A percentile compares a stretch with the other conserved stretches of the same genome.
These are phyloP conservation scores for Caloboletus firmus DNA, from an alignment of 1,284 basidiomycete species.

Conservation along the genomic window DNA sequence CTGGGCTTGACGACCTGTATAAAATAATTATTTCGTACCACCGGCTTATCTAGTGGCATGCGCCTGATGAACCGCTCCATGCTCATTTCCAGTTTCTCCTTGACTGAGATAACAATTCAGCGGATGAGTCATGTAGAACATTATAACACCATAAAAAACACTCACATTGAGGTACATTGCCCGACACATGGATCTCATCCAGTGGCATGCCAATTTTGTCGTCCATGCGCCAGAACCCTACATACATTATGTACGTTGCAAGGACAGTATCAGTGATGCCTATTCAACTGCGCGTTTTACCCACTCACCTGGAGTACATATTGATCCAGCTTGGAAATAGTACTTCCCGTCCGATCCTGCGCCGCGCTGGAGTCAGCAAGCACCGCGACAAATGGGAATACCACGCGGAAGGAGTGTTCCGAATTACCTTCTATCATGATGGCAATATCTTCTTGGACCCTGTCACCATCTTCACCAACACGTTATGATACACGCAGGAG, in stretches of 20 bases:
- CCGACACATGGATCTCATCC: constrained; percentile 64
- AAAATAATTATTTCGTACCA: constrained; percentile 70
- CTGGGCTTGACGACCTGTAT: constrained; percentile 51
- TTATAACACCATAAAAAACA: constrained; percentile 5
- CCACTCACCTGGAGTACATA: constrained; percentile 59
- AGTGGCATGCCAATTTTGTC: constrained; percentile 74
- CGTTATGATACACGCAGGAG: neutral
- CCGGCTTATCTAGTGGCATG: constrained; percentile 63
- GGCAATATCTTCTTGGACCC: constrained; percentile 72
- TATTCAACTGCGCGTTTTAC: neutral
- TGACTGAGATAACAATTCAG: constrained; percentile 44
- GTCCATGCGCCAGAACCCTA: constrained; percentile 74
- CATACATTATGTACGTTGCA: constrained; percentile 5
- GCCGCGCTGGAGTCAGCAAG: constrained; percentile 17
- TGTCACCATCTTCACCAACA: constrained; percentile 23
- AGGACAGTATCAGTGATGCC: neutral
- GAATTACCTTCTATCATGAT: constrained; percentile 68
- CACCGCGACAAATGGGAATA: constrained; percentile 16
- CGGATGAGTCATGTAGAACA: neutral
- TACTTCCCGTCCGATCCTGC: constrained; percentile 61
- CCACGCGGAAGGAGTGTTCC: constrained; percentile 10
- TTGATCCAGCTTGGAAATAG: constrained; percentile 70
- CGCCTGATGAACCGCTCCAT: constrained; percentile 69
- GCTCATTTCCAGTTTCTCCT: constrained; percentile 61
- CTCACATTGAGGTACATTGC: constrained; percentile 71